Percentiles rank a stretch among this genome's conserved stretches.
Evolutionary conservation across 257 asterid species (phyloP).

Genomic region (Solanum verrucosum): DNA sequence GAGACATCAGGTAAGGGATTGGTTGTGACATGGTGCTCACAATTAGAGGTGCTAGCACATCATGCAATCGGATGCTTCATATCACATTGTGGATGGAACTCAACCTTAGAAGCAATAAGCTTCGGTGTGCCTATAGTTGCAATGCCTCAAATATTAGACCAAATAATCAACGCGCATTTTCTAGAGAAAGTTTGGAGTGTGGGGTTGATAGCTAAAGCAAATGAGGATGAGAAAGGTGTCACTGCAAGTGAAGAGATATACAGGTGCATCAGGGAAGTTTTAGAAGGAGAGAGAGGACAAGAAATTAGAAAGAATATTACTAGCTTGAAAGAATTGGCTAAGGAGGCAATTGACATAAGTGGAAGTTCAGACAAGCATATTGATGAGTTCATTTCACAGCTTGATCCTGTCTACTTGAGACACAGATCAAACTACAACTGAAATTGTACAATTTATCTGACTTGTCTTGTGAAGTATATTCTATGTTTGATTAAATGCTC

Average conservation of each 20-base stretch:
- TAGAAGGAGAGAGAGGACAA: conserved; percentile 20
- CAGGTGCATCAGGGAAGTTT: conserved; percentile 23
- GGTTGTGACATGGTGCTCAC: conserved; percentile 47
- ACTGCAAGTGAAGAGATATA: conserved; percentile 24
- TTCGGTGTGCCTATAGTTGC: conserved; percentile 48
- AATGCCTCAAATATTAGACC: conserved; percentile 51
- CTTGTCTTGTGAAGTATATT: not conserved
- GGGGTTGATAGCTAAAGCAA: conserved; percentile 25
- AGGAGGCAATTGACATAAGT: conserved; percentile 33
- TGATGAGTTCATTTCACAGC: conserved; percentile 21
- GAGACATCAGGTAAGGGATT: conserved; percentile 27
- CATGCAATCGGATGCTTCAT: conserved; percentile 37
- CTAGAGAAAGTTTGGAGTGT: conserved; percentile 41
- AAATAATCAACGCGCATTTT: conserved; percentile 40
- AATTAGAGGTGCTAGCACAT: conserved; percentile 39
- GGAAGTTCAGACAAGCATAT: conserved; percentile 44
- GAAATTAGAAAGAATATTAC: conserved; percentile 22
- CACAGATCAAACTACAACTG: not conserved
- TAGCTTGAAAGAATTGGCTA: conserved; percentile 31
- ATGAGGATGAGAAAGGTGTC: conserved; percentile 12
- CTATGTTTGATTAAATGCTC: not conserved
- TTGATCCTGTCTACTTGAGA: not conserved
- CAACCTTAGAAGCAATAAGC: conserved; percentile 38
- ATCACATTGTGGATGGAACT: conserved; percentile 60
- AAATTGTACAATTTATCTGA: not conserved